Evolutionary conservation across 192 early-diverging fungal species (phyloP).

Genomic region (Haplosporangium gracile): DNA sequence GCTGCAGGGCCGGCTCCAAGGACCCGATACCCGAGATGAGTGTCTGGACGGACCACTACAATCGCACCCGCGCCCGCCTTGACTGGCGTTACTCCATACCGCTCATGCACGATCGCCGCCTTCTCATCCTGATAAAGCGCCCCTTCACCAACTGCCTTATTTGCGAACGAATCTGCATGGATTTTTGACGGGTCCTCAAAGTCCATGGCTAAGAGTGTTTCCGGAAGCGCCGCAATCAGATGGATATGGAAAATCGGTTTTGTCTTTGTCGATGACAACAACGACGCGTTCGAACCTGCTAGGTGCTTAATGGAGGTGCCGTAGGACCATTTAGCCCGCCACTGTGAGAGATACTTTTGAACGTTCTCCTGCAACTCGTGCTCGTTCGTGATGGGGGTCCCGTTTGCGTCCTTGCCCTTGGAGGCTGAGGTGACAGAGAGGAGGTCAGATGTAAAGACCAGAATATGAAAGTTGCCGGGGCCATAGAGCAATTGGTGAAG

Average conservation of each 20-base stretch:
- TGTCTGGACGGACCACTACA: conserved; percentile 45
- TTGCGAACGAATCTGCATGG: conserved; percentile 21
- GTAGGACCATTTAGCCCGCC: conserved; percentile 35
- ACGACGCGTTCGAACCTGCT: background rate
- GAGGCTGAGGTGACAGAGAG: conserved; percentile 17
- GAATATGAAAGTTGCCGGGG: conserved; percentile 44
- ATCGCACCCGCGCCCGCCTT: conserved; percentile 34
- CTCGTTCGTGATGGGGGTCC: conserved; percentile 25
- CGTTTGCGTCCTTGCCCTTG: background rate
- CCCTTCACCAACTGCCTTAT: conserved; percentile 25
- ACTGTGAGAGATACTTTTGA: conserved; percentile 14
- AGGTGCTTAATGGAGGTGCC: background rate
- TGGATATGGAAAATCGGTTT: conserved; percentile 37
- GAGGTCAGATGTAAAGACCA: conserved; percentile 51
- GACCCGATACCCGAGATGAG: conserved; percentile 49
- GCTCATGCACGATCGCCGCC: conserved; percentile 16
- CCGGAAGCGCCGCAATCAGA: conserved; percentile 31
- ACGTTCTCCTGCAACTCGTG: conserved; percentile 24
- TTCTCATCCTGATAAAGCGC: conserved; percentile 26
- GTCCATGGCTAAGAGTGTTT: conserved; percentile 4
- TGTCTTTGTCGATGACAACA: background rate
- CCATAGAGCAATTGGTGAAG: conserved; percentile 38
- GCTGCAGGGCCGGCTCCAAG: conserved; percentile 16
- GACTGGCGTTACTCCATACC: conserved; percentile 34
- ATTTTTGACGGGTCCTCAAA: conserved; percentile 38